Evolutionary conservation across 306 rosid genomes (phyloP).

Genomic region (Clitoria ternatea): DNA sequence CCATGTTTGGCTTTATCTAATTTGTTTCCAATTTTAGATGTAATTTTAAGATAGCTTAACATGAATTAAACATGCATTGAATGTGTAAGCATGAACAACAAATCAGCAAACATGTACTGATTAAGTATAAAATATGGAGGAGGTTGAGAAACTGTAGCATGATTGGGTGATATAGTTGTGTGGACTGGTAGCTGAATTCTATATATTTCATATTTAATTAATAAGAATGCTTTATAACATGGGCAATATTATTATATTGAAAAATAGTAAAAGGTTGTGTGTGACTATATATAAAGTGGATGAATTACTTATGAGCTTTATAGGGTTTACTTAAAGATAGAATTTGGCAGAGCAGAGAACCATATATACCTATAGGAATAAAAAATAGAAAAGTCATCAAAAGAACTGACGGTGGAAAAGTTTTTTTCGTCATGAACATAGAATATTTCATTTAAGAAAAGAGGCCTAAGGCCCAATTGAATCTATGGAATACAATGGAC

Average conservation of each 20-base stretch:
- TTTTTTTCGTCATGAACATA: no score
- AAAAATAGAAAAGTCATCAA: conserved; percentile 34
- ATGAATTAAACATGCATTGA: no score
- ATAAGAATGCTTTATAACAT: background rate
- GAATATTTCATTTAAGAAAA: no score
- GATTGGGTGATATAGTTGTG: background rate
- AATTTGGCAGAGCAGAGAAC: conserved; percentile 50
- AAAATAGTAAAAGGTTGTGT: conserved; percentile 73
- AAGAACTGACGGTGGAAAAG: conserved; percentile 26
- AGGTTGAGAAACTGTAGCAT: conserved; percentile 15
- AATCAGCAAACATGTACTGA: no score
- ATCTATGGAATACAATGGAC: no score
- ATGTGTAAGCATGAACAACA: no score
- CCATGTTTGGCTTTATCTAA: no score
- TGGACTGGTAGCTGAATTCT: conserved; percentile 10
- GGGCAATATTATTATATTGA: conserved; percentile 15
- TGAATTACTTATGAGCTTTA: conserved; percentile 59
- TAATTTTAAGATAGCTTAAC: no score
- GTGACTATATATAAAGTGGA: conserved; percentile 65
- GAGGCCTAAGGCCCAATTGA: no score
- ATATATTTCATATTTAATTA: background rate
- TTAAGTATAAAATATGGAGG: background rate
- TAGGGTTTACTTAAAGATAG: conserved; percentile 76
- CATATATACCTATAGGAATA: conserved; percentile 31
- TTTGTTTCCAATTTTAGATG: no score